Conservation (phyloP, 352 stramenopile species). For the Phytophthora colocasiae region DNA sequence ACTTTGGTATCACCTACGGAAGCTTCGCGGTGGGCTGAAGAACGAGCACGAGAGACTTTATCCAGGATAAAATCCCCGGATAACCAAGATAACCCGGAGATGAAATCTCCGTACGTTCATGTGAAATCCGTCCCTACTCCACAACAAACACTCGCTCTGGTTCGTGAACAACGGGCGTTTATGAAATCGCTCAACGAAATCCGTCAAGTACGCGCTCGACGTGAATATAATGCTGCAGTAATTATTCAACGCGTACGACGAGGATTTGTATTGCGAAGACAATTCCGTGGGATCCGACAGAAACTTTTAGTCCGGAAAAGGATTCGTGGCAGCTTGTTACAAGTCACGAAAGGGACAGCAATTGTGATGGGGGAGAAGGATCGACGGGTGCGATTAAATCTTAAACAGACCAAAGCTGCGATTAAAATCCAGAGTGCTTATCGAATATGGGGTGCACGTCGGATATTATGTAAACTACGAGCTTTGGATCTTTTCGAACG, state of each 20-base stretch:
- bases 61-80: slow-evolving; percentile 7
- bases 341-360: slow-evolving; percentile 68
- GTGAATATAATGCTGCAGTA: slow-evolving; percentile 55
- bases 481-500: slow-evolving; percentile 34
- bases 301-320: slow-evolving; percentile 71
- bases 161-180: slow-evolving; percentile 53
- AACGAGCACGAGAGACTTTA: slow-evolving; percentile 18
- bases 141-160: slow-evolving; percentile 43
- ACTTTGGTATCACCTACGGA: neutral
- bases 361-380: slow-evolving; percentile 74
- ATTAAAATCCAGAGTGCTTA: slow-evolving; percentile 48
- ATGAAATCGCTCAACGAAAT: slow-evolving; percentile 46
- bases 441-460: slow-evolving; percentile 35
- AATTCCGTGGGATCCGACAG: slow-evolving; percentile 54
- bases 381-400: slow-evolving; percentile 33
- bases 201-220: slow-evolving; percentile 39
- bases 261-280: slow-evolving; percentile 54
- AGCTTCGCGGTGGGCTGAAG: slow-evolving; percentile 32
- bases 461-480: slow-evolving; percentile 41
- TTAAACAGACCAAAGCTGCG: slow-evolving; percentile 36
- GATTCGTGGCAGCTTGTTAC: slow-evolving; percentile 62
- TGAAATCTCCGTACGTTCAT: slow-evolving; percentile 22
- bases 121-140: slow-evolving; percentile 22
- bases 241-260: slow-evolving; percentile 65
- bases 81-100: slow-evolving; percentile 19